Evolutionary conservation across 176 grass and related monocot species (phyloP).

Genomic region (Coix lacrymajobi): DNA sequence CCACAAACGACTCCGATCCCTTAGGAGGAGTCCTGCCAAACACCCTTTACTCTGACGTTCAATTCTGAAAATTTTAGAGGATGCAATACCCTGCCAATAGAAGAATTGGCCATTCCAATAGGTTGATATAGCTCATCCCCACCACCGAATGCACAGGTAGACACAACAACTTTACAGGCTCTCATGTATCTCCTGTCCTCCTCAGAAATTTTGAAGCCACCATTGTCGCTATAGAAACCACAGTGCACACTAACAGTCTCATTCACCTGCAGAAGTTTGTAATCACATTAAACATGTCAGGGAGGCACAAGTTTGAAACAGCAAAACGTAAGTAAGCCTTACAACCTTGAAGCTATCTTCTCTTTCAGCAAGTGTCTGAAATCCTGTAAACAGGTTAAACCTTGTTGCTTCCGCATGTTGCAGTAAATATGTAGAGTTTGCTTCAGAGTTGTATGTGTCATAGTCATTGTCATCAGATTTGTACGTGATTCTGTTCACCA

Average conservation of each 20-base stretch:
- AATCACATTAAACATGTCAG: conserved; percentile 17
- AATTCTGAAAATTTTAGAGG: conserved; percentile 11
- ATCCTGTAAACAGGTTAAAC: conserved; percentile 91
- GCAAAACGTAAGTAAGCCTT: neutral
- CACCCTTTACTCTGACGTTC: neutral
- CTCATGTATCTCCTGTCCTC: conserved; percentile 62
- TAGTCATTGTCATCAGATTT: conserved; percentile 63
- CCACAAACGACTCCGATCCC: too few relatives aligned
- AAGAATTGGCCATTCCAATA: conserved; percentile 89
- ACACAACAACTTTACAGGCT: conserved; percentile 80
- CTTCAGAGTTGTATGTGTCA: conserved; percentile 22
- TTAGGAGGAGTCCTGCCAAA: too few relatives aligned
- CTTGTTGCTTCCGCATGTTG: conserved; percentile 54
- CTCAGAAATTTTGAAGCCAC: conserved; percentile 83
- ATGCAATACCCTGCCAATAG: conserved; percentile 50
- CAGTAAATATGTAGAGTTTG: conserved; percentile 43
- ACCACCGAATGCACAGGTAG: conserved; percentile 89
- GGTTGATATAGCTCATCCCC: conserved; percentile 96
- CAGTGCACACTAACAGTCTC: conserved; percentile 60
- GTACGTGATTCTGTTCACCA: conserved; percentile 56
- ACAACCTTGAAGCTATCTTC: conserved; percentile 91
- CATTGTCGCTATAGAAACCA: conserved; percentile 80
- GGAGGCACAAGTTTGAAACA: neutral
- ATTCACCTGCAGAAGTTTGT: conserved; percentile 36
- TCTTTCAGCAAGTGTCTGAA: conserved; percentile 69